Conservation (phyloP, 2,329 filamentous ascomycete genomes). For the Alternaria arbusti region DNA sequence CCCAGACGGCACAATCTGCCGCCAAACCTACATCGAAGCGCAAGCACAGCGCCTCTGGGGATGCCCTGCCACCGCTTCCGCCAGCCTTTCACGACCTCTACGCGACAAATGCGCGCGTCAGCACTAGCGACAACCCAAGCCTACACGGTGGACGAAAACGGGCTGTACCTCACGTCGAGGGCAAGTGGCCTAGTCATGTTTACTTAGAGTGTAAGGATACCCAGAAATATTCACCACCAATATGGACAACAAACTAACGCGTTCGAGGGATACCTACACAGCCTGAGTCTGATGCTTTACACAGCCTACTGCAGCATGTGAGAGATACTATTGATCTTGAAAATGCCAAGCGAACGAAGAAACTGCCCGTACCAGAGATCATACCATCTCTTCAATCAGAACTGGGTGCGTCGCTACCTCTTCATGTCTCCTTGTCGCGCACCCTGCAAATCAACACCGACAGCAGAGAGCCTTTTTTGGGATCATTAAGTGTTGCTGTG, state of each 20-base stretch:
- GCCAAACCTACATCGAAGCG: slow-evolving; percentile 34
- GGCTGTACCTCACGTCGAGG: slow-evolving; percentile 80
- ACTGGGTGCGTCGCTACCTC: slow-evolving; percentile 75
- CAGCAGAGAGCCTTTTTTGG: slow-evolving; percentile 73
- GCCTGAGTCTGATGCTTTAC: slow-evolving; percentile 37
- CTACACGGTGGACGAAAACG: slow-evolving; percentile 87
- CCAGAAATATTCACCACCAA: neutral
- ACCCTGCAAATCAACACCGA: slow-evolving; percentile 76
- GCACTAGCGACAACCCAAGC: slow-evolving; percentile 79
- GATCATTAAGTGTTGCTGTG: slow-evolving; percentile 57
- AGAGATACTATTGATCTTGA: slow-evolving; percentile 21
- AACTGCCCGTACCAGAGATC: slow-evolving; percentile 52
- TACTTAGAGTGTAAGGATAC: slow-evolving; percentile 86
- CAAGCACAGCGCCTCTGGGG: slow-evolving; percentile 31
- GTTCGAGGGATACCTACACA: slow-evolving; percentile 48
- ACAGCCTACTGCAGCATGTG: slow-evolving; percentile 39
- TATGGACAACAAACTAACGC: slow-evolving; percentile 36
- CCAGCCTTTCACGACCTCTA: slow-evolving; percentile 87
- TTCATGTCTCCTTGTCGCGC: slow-evolving; percentile 90
- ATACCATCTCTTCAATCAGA: slow-evolving; percentile 77
- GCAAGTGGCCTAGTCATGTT: slow-evolving; percentile 91
- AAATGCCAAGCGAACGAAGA: slow-evolving; percentile 29
- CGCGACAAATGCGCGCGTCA: slow-evolving; percentile 77
- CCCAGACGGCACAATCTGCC: slow-evolving; percentile 15
- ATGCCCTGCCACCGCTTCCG: slow-evolving; percentile 74